phyloP scores from a whole-genome alignment of 495 filamentous ascomycete species.

The Chaetomium fimeti region DNA sequence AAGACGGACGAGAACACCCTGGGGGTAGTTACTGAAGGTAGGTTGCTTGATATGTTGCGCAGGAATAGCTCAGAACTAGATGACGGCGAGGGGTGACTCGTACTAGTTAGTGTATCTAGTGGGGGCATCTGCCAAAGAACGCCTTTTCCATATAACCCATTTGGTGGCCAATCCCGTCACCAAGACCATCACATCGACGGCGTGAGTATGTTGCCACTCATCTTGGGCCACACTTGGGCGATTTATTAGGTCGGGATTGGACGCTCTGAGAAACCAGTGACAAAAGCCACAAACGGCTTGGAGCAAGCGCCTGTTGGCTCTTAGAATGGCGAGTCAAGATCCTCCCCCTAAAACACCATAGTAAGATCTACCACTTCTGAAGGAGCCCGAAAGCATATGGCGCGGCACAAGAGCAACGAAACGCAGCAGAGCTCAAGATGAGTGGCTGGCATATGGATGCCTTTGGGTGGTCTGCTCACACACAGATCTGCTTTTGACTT shows the following conservation, averaged over 20 bases:
- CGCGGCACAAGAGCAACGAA: background rate
- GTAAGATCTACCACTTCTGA: slow-evolving; percentile 2
- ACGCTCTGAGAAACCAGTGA: too few species aligned
- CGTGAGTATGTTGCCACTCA: too few species aligned
- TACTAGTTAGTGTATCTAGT: background rate
- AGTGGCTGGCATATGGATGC: background rate
- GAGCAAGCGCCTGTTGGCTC: too few species aligned
- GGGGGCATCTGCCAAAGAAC: background rate
- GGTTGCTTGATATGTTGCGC: background rate
- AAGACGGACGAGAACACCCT: background rate
- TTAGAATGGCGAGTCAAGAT: background rate
- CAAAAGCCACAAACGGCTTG: too few species aligned
- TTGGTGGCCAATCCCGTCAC: too few species aligned
- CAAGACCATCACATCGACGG: too few species aligned
- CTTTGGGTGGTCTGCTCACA: background rate
- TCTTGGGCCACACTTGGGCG: too few species aligned
- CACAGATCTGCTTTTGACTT: background rate
- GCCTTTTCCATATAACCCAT: too few species aligned
- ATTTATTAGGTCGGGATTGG: too few species aligned
- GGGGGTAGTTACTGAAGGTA: background rate
- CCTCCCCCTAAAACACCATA: background rate
- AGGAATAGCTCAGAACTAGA: background rate
- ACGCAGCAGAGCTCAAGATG: background rate
- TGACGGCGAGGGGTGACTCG: background rate
- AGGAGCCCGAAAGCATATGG: background rate